Percentiles rank a stretch among this genome's conserved stretches.
Conservation (phyloP, 2,329 filamentous ascomycete species). For the Dryadomyces quercus-mongolicae region DNA sequence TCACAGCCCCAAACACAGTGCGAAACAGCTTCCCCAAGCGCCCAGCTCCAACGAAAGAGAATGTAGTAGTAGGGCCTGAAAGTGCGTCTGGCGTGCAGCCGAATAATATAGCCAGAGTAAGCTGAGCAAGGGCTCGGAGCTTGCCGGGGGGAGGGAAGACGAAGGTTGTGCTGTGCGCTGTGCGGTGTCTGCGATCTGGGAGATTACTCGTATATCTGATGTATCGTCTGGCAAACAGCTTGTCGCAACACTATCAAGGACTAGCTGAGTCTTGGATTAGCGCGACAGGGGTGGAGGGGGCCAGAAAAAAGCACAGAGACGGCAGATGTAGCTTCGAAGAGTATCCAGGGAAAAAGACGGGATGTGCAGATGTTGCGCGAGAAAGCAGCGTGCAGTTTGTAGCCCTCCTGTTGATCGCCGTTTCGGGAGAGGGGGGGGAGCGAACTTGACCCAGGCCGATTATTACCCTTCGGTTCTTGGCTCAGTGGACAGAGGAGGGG, state of each 20-base stretch:
- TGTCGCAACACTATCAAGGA: neutral
- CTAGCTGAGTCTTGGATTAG: neutral
- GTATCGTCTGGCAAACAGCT: neutral
- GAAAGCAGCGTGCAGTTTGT: too few relatives aligned
- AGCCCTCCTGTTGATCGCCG: too few relatives aligned
- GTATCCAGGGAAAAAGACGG: neutral
- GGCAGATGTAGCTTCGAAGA: neutral
- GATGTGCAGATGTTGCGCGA: neutral
- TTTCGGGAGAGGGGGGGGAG: too few relatives aligned
- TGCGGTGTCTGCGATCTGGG: neutral
- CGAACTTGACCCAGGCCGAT: neutral
- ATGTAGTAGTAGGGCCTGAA: neutral
- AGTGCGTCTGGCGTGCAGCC: neutral
- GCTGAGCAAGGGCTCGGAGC: neutral
- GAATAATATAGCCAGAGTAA: neutral
- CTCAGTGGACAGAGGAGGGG: neutral
- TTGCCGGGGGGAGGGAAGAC: neutral
- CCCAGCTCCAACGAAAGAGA: neutral
- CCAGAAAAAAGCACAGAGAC: neutral
- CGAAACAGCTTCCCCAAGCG: neutral
- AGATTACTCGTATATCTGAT: neutral
- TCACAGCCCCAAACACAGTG: constrained; percentile 4
- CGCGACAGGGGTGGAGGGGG: neutral
- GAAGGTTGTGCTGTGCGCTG: too few relatives aligned
- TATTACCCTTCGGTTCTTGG: neutral